Evolutionary conservation across 805 yeast species (phyloP).

Genomic region (Ogataea chonburiensis): DNA sequence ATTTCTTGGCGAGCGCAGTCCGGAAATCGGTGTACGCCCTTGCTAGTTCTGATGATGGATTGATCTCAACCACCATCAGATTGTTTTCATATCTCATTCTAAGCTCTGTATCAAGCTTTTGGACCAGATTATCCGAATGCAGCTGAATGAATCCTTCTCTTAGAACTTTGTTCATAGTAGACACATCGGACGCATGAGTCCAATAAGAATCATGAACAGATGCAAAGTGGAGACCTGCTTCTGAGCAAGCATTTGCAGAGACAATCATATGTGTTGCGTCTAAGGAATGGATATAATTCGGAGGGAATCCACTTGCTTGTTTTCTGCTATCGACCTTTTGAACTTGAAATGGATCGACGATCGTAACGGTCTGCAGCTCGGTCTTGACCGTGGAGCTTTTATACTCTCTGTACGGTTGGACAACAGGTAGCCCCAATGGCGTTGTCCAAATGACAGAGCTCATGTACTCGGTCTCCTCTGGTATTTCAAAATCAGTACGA

Average conservation of each 20-base stretch:
- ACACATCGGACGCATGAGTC: slow-evolving; percentile 91
- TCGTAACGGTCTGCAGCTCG: slow-evolving; percentile 80
- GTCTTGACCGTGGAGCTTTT: slow-evolving; percentile 70
- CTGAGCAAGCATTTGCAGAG: slow-evolving; percentile 77
- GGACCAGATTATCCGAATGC: slow-evolving; percentile 72
- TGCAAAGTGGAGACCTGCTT: slow-evolving; percentile 70
- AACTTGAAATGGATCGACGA: slow-evolving; percentile 83
- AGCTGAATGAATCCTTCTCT: slow-evolving; percentile 78
- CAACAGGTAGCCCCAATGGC: slow-evolving; percentile 92
- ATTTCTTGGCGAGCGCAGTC: slow-evolving; percentile 42
- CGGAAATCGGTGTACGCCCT: slow-evolving; percentile 48
- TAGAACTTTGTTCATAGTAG: slow-evolving; percentile 62
- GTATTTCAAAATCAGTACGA: slow-evolving; percentile 59
- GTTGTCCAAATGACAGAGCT: slow-evolving; percentile 97
- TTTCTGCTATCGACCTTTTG: slow-evolving; percentile 83
- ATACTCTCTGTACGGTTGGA: slow-evolving; percentile 86
- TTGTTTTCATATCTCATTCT: slow-evolving; percentile 74
- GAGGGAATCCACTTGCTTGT: slow-evolving; percentile 93
- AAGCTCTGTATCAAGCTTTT: slow-evolving; percentile 72
- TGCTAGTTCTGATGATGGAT: slow-evolving; percentile 51
- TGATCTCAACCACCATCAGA: slow-evolving; percentile 58
- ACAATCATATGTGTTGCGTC: slow-evolving; percentile 97
- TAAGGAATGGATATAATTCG: slow-evolving; percentile 89
- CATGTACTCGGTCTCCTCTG: slow-evolving; percentile 60
- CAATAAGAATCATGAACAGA: slow-evolving; percentile 97